Base-by-base conservation (phyloP, 306 rosid species). In the Urtica urens region DNA sequence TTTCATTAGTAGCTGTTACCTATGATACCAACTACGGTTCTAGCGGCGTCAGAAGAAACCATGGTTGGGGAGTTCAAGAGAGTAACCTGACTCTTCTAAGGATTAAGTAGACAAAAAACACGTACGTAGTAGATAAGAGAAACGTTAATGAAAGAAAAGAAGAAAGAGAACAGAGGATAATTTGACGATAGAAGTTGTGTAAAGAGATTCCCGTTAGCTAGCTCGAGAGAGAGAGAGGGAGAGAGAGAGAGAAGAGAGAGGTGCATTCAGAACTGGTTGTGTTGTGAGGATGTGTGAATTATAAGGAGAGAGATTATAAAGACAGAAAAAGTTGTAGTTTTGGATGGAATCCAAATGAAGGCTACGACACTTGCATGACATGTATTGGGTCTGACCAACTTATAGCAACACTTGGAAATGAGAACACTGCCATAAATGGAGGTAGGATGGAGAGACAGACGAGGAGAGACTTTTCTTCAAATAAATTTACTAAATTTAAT, bases 11-110 rank as follows among this genome's bases (percentile, higher is more conserved):
- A 4, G 10, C n/a, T 1, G n/a, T 4, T 5, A 82, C 99, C 99
- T 55, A 75, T 15, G 40, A 82, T 55, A 23, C 99, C 99, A 12
- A 92, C 71, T 1, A 51, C 56, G 0, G 80, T 85, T 51, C 96
- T 73, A 62, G 71, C 78, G 55, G 73, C 51, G 29, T 79, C 79
- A 38, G 87, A 42, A 57, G 94, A 57, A 63, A 73, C 23, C 99
- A 90, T 90, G 68, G 62, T 57, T 46, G 10, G 13, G 4, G 23
- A 27, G 2, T 12, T 4, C 2, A 12, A 17, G 48, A 38, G 33
- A 7, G 8, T 4, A 17, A 27, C n/a, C n/a, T n/a, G n/a, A n/a
- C n/a, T n/a, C n/a, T n/a, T n/a, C n/a, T n/a, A n/a, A n/a, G n/a
- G n/a, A n/a, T n/a, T n/a, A n/a, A n/a, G n/a, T n/a, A n/a, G n/a